phyloP scores from a whole-genome alignment of 2,329 filamentous ascomycete genomes.

The Dendrostoma leiphaemia region DNA sequence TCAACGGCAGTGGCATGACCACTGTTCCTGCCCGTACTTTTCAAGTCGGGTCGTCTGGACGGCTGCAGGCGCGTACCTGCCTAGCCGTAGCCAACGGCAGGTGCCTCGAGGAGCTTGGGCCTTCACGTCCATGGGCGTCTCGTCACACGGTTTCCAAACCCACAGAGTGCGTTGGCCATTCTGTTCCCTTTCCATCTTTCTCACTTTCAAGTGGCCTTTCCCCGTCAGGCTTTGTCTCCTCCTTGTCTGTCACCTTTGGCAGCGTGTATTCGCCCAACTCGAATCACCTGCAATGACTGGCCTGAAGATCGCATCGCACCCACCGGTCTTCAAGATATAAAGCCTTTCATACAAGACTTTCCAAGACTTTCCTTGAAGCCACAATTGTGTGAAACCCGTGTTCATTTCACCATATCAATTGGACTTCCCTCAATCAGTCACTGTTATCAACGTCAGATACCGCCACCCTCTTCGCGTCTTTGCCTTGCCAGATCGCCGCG shows the following conservation, averaged over 20 bases:
- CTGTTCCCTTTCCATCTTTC: neutral
- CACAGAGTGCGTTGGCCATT: no score
- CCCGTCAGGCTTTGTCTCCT: neutral
- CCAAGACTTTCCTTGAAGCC: no score
- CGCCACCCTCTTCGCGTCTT: no score
- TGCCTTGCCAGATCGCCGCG: no score
- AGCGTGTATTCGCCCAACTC: constrained; percentile 4
- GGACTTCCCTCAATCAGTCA: no score
- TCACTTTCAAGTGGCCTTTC: neutral
- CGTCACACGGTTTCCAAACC: no score
- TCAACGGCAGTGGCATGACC: constrained; percentile 5
- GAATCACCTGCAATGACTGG: neutral
- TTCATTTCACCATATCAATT: no score
- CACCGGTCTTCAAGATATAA: neutral
- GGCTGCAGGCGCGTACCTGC: neutral
- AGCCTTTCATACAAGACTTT: no score
- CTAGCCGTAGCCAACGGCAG: no score
- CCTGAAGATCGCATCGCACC: no score
- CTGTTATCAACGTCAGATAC: no score
- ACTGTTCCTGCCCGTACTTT: neutral
- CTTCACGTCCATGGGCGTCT: neutral
- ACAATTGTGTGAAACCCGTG: no score
- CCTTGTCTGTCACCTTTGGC: neutral
- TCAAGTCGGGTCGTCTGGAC: neutral
- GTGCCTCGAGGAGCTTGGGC: neutral